Conservation (phyloP, 2,329 filamentous ascomycete genomes). For the Sarocladiaceae sp. region DNA sequence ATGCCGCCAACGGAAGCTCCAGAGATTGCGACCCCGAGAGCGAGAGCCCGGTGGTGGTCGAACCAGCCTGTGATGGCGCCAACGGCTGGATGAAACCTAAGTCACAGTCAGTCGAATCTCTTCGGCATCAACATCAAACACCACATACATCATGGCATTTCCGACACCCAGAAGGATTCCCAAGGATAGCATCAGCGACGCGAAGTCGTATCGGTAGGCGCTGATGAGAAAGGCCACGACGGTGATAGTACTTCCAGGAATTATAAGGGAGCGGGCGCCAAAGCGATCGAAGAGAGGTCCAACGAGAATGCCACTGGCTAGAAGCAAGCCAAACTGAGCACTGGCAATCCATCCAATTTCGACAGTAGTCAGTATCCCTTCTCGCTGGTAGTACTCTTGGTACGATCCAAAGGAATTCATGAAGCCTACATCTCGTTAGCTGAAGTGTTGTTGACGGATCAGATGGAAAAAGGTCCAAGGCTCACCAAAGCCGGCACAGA, state of each 20-base stretch:
- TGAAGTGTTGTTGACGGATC: too few species aligned
- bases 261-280: constrained; percentile 27
- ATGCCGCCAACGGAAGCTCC: constrained; percentile 25
- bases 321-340: constrained; percentile 25
- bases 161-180: constrained; percentile 35
- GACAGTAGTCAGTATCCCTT: constrained; percentile 12
- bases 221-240: constrained; percentile 31
- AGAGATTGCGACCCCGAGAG: constrained; percentile 23
- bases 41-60: constrained; percentile 21
- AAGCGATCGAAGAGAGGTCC: constrained; percentile 35
- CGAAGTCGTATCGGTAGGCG: constrained; percentile 1
- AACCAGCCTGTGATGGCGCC: constrained; percentile 26
- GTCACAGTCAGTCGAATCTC: neutral
- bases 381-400: constrained; percentile 42
- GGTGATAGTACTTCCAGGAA: constrained; percentile 27
- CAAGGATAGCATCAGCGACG: constrained; percentile 25
- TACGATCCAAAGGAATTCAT: constrained; percentile 47
- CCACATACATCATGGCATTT: constrained; percentile 27
- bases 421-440: too few species aligned
- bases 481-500: constrained; percentile 22
- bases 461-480: neutral
- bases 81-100: constrained; percentile 24
- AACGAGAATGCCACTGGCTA: constrained; percentile 30
- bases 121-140: too few species aligned
- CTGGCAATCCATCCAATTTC: constrained; percentile 35